A percentile compares a stretch with the other conserved stretches of the same genome.
Evolutionary conservation across 148 eudicot species (phyloP).

Genomic region (Diospyros kaki): DNA sequence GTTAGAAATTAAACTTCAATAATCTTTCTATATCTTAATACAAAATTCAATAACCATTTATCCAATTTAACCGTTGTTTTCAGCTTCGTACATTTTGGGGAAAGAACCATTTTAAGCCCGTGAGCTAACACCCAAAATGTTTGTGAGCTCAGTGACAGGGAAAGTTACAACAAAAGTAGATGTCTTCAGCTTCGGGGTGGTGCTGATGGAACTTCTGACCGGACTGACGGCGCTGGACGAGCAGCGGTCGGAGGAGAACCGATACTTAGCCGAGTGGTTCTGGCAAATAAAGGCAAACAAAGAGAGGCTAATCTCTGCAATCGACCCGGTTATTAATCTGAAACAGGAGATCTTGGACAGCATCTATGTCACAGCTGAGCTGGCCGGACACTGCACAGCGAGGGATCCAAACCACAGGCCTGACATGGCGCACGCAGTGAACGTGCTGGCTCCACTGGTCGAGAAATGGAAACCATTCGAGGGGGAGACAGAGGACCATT

Average conservation of each 20-base stretch:
- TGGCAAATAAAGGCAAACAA: slow-evolving; percentile 46
- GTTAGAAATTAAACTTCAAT: no score
- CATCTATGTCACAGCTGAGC: slow-evolving; percentile 45
- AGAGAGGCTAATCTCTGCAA: slow-evolving; percentile 39
- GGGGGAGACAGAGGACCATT: slow-evolving; percentile 33
- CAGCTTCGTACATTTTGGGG: no score
- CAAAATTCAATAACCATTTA: no score
- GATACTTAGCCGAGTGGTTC: slow-evolving; percentile 75
- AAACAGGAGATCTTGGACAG: slow-evolving; percentile 36
- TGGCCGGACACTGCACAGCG: slow-evolving; percentile 71
- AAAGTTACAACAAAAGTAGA: slow-evolving; percentile 68
- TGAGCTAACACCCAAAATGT: no score
- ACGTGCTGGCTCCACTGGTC: slow-evolving; percentile 45
- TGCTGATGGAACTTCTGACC: slow-evolving; percentile 68
- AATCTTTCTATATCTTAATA: no score
- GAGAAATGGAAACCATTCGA: slow-evolving; percentile 61
- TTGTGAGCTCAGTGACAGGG: slow-evolving; percentile 52
- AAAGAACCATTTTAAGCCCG: no score
- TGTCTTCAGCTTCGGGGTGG: slow-evolving; percentile 80
- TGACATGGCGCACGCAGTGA: slow-evolving; percentile 68
- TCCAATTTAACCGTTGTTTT: no score
- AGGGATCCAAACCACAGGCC: slow-evolving; percentile 76
- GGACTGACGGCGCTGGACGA: slow-evolving; percentile 71
- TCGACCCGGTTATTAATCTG: slow-evolving; percentile 46
- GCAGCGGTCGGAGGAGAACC: slow-evolving; percentile 59